These are phyloP conservation scores for Orbilia brochopaga DNA, from an alignment of 2,329 filamentous ascomycete species.

Conservation along the genomic window DNA sequence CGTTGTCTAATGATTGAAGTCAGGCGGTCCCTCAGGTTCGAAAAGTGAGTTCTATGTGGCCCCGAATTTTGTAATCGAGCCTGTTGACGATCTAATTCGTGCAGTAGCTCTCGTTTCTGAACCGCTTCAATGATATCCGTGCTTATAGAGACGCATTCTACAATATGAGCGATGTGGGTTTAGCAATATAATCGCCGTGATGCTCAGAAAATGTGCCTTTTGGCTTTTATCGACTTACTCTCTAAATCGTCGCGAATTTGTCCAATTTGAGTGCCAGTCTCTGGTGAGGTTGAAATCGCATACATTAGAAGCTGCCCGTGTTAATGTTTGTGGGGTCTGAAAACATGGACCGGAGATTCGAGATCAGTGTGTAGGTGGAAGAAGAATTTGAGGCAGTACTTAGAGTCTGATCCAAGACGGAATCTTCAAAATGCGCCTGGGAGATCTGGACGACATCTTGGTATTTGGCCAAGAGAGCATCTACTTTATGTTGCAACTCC, in stretches of 20 bases:
- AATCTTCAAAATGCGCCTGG: constrained; percentile 34
- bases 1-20: constrained; percentile 13
- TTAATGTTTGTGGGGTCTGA: too few relatives aligned
- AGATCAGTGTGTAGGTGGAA: not conserved
- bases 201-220: too few relatives aligned
- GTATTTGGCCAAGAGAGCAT: constrained; percentile 13
- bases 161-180: too few relatives aligned
- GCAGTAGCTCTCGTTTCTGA: constrained; percentile 17
- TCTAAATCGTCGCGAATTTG: constrained; percentile 27
- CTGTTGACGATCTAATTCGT: constrained; percentile 18
- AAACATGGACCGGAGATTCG: not conserved
- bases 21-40: constrained; percentile 16
- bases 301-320: too few relatives aligned
- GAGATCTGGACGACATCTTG: constrained; percentile 10
- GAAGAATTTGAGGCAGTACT: constrained; percentile 1
- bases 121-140: constrained; percentile 18
- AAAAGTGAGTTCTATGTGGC: constrained; percentile 16
- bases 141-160: constrained; percentile 19
- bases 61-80: not conserved
- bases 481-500: constrained; percentile 31
- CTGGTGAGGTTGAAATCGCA: not conserved
- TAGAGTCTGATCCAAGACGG: constrained; percentile 22
- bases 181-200: too few relatives aligned
- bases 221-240: constrained; percentile 4
- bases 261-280: constrained; percentile 20